These are phyloP conservation scores for Peronospora belbahrii DNA, from an alignment of 352 stramenopile species.

Conservation along the genomic window DNA sequence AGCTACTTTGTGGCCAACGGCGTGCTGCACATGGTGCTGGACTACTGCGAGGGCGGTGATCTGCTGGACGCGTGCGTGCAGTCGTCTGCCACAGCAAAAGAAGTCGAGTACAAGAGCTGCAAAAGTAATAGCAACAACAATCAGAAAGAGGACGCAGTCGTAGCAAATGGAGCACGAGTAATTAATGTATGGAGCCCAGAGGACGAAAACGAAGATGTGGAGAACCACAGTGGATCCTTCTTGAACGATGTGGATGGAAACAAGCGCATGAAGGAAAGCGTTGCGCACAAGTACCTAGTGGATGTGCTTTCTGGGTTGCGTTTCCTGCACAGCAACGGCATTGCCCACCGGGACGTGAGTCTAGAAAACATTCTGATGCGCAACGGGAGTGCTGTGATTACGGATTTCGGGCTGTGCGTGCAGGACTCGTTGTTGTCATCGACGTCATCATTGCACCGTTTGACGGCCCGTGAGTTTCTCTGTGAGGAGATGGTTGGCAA, in stretches of 20 bases:
- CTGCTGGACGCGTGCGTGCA: constrained; percentile 53
- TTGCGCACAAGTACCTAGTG: constrained; percentile 46
- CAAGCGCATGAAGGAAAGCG: constrained; percentile 38
- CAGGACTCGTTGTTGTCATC: constrained; percentile 27
- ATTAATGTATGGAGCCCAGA: constrained; percentile 4
- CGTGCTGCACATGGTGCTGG: constrained; percentile 61
- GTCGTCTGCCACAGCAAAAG: neutral
- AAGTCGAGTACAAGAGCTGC: constrained; percentile 3
- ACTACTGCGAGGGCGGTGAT: constrained; percentile 71
- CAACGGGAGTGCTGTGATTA: constrained; percentile 45
- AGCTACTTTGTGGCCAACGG: constrained; percentile 53
- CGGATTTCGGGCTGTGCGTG: constrained; percentile 64
- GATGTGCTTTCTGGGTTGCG: constrained; percentile 60
- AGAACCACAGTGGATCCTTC: constrained; percentile 3
- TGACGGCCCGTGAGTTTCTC: constrained; percentile 21
- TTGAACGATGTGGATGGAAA: constrained; percentile 17
- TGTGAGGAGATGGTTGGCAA: constrained; percentile 82
- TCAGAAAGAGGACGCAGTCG: constrained; percentile 3
- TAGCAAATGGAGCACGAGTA: neutral
- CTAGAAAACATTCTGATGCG: constrained; percentile 95
- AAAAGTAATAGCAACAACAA: constrained; percentile 6
- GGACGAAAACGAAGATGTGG: neutral
- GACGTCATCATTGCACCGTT: neutral
- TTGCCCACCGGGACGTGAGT: constrained; percentile 92
- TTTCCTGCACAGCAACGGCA: constrained; percentile 60